Conservation (phyloP, 2,329 filamentous ascomycete genomes). For the Leptographium galeiforme region DNA sequence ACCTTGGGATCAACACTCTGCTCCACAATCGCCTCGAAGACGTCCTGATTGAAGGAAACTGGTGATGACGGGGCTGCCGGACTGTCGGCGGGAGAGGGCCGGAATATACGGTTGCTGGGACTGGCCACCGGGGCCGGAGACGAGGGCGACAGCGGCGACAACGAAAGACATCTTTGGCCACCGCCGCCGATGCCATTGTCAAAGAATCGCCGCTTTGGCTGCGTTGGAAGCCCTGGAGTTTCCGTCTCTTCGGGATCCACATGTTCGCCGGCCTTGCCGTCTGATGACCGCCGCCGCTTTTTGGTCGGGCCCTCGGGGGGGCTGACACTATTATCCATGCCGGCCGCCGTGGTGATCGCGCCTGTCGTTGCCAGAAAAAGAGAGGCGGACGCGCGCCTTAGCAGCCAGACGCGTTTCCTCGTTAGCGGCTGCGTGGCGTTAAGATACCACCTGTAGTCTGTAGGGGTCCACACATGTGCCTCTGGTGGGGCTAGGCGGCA, state of each 20-base stretch:
- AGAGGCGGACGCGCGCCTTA: conserved; percentile 1
- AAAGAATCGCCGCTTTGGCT: conserved; percentile 34
- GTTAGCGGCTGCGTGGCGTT: background rate
- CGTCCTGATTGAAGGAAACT: conserved; percentile 40
- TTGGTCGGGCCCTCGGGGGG: conserved; percentile 22
- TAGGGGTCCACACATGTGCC: background rate
- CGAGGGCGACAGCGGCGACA: background rate
- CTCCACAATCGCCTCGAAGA: conserved; percentile 47
- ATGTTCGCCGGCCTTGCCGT: background rate
- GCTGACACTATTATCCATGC: conserved; percentile 25
- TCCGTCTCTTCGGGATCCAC: conserved; percentile 6
- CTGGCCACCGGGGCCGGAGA: background rate
- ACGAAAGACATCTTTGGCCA: background rate
- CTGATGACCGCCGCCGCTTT: conserved; percentile 17
- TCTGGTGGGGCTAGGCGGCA: background rate
- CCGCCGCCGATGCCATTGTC: conserved; percentile 14
- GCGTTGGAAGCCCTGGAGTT: conserved; percentile 20
- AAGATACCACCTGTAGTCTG: background rate
- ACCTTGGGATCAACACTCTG: conserved; percentile 36
- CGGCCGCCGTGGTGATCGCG: background rate
- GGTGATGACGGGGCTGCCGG: background rate
- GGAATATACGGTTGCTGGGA: background rate
- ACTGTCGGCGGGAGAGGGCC: background rate
- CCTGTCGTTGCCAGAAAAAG: background rate
- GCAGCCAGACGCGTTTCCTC: conserved; percentile 15